Evolutionary conservation across 2,329 filamentous ascomycete genomes (phyloP), one percentile per base, ranked within the genome.

Genomic region (Parastagonospora nodorum): DNA sequence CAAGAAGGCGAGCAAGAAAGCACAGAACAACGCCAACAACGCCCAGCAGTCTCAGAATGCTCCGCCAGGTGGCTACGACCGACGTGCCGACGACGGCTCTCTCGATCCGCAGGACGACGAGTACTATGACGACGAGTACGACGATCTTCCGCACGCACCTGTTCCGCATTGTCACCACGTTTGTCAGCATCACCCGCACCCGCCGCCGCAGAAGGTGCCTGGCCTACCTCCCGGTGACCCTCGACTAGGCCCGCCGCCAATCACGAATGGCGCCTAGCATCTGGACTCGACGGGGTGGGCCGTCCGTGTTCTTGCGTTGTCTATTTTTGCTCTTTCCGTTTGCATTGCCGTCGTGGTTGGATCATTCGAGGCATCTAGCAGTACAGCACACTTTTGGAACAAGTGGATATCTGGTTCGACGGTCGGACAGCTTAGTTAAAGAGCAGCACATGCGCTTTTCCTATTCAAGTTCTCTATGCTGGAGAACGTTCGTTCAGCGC

Each of bases 1-100:
- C 43, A 96, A 90, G 79, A 97, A 96, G 77, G 82, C 83, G 24
- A 84, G 79, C 61, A 96, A 94, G 73, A 81, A 82, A 51, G 58
- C 63, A 10, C 67, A 72, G 49, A 67, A 71, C 53, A 71, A 72
- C 47, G 64, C 65, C 11, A 68, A 62, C 51, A 69, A 64, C 30
- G 53, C 61, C 11, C 65, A 69, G 44, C 55, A 69, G 32, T 63
- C 60, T 38, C 69, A 73, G 47, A 71, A 68, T 19, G 56, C 62
- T 32, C 61, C 66, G 1, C 50, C 65, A 8, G 63, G 64, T 29
- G 60, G 61, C 42, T 72, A 71, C 46, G 69, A 73, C 16, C 61
- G 60, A 38, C 69, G 60, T 35, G 48, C 60, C n/a, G 69, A 72
- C 45, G 66, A 72, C 39, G 68, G 60, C 5, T 60, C 60, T 2